Base-by-base conservation (phyloP, 1,139 yeast genomes). In the Candida sojae region DNA sequence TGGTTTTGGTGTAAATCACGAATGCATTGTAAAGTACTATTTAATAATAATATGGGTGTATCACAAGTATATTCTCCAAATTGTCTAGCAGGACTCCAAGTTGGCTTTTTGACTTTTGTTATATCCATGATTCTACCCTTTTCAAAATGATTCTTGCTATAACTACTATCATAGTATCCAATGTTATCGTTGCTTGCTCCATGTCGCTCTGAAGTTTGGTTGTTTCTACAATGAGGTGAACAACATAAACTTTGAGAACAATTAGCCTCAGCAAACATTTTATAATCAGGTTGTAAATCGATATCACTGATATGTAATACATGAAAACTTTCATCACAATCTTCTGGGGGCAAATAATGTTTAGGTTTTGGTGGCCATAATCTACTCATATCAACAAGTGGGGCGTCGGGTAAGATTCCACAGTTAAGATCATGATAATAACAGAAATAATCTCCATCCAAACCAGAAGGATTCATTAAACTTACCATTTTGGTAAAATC, bases 401-500 rank as follows among this genome's bases (percentile, higher is more conserved):
- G 81, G 4, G 77, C 64, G 25, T 59, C 61, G 5, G 84, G 84
- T 42, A 74, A 60, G 0, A 67, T 57, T 57, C 82, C 79, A 41
- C 75, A 67, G 5, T 60, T 59, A 10, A 59, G 55, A 45, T 77
- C 73, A 56, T 77, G 72, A 58, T 68, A 80, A 56, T 79, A 74
- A 59, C 86, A 82, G 60, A 76, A 77, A 50, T 77, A 75, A 47
- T 77, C 78, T 29, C 83, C 84, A 57, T 82, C 86, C 32, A 71
- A 58, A 2, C 77, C 70, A 46, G 62, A 58, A 10, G 83, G 79
- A 53, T 77, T 76, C 73, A 80, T 76, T 43, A 73, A 54, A 26
- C 70, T 67, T 29, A 79, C 59, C 65, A 79, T 62, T 51, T 77
- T 75, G 6, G 76, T 71, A 53, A 80, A 75, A 54, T 80, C 82